Percentiles rank a stretch among this genome's conserved stretches.
phyloP scores from a whole-genome alignment of 176 grass and related monocot species.

The Oryza coarctata region DNA sequence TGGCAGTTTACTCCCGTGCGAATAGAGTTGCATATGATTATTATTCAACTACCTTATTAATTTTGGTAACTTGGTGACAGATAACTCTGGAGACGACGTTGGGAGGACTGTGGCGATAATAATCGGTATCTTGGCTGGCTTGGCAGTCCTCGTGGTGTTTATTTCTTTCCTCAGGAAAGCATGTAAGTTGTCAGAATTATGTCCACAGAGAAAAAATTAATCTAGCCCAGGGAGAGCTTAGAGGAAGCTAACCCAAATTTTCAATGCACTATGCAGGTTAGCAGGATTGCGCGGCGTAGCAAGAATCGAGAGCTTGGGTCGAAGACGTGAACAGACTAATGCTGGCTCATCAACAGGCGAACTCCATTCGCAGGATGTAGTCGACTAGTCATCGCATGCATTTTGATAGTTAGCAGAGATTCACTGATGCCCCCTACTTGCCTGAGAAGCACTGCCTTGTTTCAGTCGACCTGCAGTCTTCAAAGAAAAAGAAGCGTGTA shows the following conservation, averaged over 20 bases:
- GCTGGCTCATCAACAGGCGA: not conserved
- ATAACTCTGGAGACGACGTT: constrained; percentile 55
- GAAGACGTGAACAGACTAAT: not conserved
- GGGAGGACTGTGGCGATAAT: constrained; percentile 81
- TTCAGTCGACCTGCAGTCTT: not conserved
- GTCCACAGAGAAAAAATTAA: not conserved
- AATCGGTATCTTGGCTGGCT: constrained; percentile 77
- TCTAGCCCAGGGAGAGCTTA: not conserved
- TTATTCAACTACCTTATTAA: no score
- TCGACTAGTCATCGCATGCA: not conserved
- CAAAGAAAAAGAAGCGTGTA: not conserved
- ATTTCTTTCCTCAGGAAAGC: constrained; percentile 67
- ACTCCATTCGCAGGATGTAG: not conserved
- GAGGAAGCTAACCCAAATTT: not conserved
- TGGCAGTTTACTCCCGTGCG: no score
- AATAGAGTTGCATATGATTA: no score
- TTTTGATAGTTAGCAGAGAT: not conserved
- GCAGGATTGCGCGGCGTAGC: not conserved
- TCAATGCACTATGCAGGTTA: constrained; percentile 29
- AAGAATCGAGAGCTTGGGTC: not conserved
- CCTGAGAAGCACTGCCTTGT: no score
- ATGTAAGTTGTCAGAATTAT: constrained; percentile 37
- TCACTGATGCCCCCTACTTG: not conserved
- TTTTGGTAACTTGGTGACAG: constrained; percentile 32
- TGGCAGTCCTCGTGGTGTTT: constrained; percentile 78